Conservation (phyloP, 2,329 filamentous ascomycete species). For the Pezicula neosporulosa region DNA sequence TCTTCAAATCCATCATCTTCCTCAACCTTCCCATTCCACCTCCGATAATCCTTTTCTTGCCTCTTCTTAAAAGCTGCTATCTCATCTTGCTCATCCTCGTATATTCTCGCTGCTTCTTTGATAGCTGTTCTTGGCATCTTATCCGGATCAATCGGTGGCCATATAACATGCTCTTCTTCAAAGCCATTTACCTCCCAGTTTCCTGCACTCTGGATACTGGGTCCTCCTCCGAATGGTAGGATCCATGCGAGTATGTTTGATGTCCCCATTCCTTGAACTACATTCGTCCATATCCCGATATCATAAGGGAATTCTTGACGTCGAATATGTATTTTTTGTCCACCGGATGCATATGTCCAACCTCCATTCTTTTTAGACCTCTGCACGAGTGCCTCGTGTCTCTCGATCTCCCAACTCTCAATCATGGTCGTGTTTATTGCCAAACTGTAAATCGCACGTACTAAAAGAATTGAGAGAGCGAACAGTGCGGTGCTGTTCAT, state of each 20-base stretch:
- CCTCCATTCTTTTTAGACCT: slow-evolving; percentile 39
- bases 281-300: slow-evolving; percentile 69
- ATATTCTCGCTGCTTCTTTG: slow-evolving; percentile 8
- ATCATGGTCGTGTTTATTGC: slow-evolving; percentile 74
- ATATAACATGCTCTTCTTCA: slow-evolving; percentile 58
- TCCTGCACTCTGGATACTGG: slow-evolving; percentile 32
- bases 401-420: slow-evolving; percentile 71
- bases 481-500: slow-evolving; percentile 57
- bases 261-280: slow-evolving; percentile 73
- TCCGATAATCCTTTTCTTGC: slow-evolving; percentile 45
- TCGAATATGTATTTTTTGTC: slow-evolving; percentile 49
- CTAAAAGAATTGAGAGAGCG: slow-evolving; percentile 60
- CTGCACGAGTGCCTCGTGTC: slow-evolving; percentile 54
- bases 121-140: slow-evolving; percentile 38
- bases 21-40: slow-evolving; percentile 24
- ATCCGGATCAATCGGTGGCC: slow-evolving; percentile 63
- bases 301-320: slow-evolving; percentile 81
- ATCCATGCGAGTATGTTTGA: slow-evolving; percentile 65
- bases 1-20: slow-evolving; percentile 20
- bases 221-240: slow-evolving; percentile 58
- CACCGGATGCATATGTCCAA: slow-evolving; percentile 38
- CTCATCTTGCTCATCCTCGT: slow-evolving; percentile 31
- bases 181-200: slow-evolving; percentile 75
- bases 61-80: slow-evolving; percentile 45
- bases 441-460: slow-evolving; percentile 59